These are phyloP conservation scores for Cardamine occulta DNA, from an alignment of 345 rosid species.

Conservation along the genomic window DNA sequence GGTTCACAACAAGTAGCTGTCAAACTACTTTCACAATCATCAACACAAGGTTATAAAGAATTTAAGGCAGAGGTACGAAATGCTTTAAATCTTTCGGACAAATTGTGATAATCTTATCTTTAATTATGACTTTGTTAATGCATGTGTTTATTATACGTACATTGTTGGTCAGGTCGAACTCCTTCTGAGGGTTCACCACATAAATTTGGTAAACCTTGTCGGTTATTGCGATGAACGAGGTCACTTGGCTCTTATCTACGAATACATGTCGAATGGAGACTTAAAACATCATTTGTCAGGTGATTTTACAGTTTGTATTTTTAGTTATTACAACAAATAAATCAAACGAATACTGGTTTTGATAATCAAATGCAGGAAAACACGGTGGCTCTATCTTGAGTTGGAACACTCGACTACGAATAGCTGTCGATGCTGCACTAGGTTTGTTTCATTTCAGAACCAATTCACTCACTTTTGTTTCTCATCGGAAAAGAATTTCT, in stretches of 20 bases:
- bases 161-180: constrained; percentile 36
- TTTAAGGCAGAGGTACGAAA: constrained; percentile 12
- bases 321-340: not conserved
- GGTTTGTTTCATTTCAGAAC: constrained; percentile 27
- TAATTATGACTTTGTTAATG: too few relatives aligned
- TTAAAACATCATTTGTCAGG: constrained; percentile 27
- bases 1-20: constrained; percentile 13
- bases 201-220: constrained; percentile 39
- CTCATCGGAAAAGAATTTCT: too few relatives aligned
- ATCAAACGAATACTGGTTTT: not conserved
- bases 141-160: too few relatives aligned
- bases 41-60: constrained; percentile 5
- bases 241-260: constrained; percentile 44
- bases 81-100: too few relatives aligned
- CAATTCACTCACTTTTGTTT: too few relatives aligned
- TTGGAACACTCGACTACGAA: constrained; percentile 47
- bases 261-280: constrained; percentile 40
- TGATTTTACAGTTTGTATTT: not conserved
- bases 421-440: constrained; percentile 49
- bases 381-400: not conserved
- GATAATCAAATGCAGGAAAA: not conserved
- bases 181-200: constrained; percentile 45
- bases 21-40: constrained; percentile 3
- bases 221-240: constrained; percentile 44
- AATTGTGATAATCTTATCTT: too few relatives aligned